These are phyloP conservation scores for Solanum piurae DNA, from an alignment of 257 asterid genomes.

Conservation along the genomic window DNA sequence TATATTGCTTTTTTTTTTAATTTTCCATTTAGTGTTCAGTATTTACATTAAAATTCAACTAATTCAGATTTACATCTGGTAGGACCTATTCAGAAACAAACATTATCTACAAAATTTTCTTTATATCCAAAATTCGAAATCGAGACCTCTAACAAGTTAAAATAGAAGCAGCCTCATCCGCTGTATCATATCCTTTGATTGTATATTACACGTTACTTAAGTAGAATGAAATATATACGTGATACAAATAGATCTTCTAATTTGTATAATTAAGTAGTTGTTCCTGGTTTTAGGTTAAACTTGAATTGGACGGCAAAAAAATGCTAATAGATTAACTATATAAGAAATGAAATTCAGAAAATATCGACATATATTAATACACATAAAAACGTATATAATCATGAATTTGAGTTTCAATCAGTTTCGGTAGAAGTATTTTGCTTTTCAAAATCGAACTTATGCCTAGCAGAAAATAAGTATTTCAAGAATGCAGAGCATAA, in stretches of 20 bases:
- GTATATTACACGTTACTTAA: too few species aligned
- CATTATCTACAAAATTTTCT: rapidly evolving
- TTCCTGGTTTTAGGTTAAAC: too few species aligned
- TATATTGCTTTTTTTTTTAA: neutral
- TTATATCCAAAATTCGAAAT: too few species aligned
- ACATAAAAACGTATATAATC: neutral
- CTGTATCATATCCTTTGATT: neutral
- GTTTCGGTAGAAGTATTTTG: too few species aligned
- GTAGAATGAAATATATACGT: too few species aligned
- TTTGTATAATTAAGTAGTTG: too few species aligned
- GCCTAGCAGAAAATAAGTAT: neutral
- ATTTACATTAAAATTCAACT: neutral
- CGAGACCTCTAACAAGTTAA: too few species aligned
- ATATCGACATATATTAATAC: neutral
- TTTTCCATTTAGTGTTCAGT: neutral
- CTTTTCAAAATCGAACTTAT: too few species aligned
- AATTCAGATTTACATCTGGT: neutral
- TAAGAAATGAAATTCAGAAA: neutral
- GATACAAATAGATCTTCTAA: too few species aligned
- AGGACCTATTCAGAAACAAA: neutral
- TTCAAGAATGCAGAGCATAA: neutral
- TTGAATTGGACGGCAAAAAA: too few species aligned
- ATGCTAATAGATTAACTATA: too few species aligned
- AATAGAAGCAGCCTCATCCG: neutral
- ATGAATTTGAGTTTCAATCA: neutral